phyloP scores from a whole-genome alignment of 805 yeast species.

The Starmerella cellae region DNA sequence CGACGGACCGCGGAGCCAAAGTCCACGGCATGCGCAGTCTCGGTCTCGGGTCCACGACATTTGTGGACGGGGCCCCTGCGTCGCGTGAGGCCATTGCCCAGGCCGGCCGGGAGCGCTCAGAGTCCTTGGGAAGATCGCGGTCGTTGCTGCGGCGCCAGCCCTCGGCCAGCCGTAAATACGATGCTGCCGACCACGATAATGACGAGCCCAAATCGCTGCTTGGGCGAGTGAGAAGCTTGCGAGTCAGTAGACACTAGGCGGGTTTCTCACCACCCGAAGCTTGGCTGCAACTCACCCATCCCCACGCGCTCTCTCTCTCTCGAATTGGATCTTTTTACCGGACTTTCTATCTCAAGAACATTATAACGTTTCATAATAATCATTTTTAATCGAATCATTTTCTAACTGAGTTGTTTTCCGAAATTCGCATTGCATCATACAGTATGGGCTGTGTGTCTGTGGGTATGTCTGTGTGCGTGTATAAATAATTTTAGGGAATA shows the following conservation, averaged over 20 bases:
- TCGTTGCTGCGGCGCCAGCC: conserved; percentile 34
- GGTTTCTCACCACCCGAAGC: too few relatives aligned
- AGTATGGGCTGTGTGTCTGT: too few relatives aligned
- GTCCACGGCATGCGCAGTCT: conserved; percentile 77
- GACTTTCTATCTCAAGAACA: too few relatives aligned
- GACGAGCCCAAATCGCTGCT: conserved; percentile 35
- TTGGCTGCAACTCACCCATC: too few relatives aligned
- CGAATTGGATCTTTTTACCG: too few relatives aligned
- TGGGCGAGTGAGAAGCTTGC: conserved; percentile 78
- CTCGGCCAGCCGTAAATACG: conserved; percentile 1
- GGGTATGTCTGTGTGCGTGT: too few relatives aligned
- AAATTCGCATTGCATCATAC: too few relatives aligned
- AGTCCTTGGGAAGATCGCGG: conserved; percentile 64
- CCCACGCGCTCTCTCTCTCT: too few relatives aligned
- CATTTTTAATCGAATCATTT: too few relatives aligned
- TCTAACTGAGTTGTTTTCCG: too few relatives aligned
- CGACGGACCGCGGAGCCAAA: conserved; percentile 51
- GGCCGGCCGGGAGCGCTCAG: conserved; percentile 26
- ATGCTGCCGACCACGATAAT: not conserved
- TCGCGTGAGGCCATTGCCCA: conserved; percentile 33
- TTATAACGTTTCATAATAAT: too few relatives aligned
- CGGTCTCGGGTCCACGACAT: conserved; percentile 86
- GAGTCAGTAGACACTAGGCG: conserved; percentile 35
- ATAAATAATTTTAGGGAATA: too few relatives aligned
- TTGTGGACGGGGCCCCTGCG: conserved; percentile 94